Evolutionary conservation across 192 early-diverging fungal species (phyloP), one percentile per base, ranked within the genome.

Genomic region (Funneliformis mosseae): DNA sequence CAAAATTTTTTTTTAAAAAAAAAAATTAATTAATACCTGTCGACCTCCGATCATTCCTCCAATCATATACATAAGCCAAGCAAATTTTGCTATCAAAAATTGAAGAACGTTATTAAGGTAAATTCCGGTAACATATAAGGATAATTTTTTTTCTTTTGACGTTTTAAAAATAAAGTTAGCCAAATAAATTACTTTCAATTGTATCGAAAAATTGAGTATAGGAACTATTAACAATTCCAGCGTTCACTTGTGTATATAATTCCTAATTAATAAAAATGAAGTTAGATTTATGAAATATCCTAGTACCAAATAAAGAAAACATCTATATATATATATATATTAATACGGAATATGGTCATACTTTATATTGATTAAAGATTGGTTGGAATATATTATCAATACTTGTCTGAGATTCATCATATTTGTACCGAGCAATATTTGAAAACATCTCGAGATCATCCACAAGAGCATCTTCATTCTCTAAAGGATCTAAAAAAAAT

Each of bases 21-120:
- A 9, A 33, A 3, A 62, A 62, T 16, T 45, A 0, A 70, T 21
- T 48, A 84, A 79, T 87, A 89, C 89, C 38, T 89, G 88, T 60
- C 95, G 85, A n/a, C 87, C 91, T 8, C 91, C 90, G 61, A 97
- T 84, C 70, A 89, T 89, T 70, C 88, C 85, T 3, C 89, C 92
- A 59, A 91, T 91, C 10, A 93, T 90, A 62, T 97, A 95, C 11
- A 96, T 89, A 41, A 95, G 83, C 94, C 93, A 96, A 0, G 94
- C 89, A 78, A 96, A 86, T 83, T 94, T 77, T 11, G 76, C 76
- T 77, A 27, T 64, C 4, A 75, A 75, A 23, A 10, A 0, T 11
- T 39, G 5, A 72, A 41, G 14, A 43, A 21, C 5, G 42, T 33
- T 72, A 66, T 66, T 27, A 66, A 55, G 1, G 9, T 8, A 55